These are phyloP conservation scores for Aspergillus sp. DNA, from an alignment of 2,329 filamentous ascomycete genomes.

Conservation along the genomic window DNA sequence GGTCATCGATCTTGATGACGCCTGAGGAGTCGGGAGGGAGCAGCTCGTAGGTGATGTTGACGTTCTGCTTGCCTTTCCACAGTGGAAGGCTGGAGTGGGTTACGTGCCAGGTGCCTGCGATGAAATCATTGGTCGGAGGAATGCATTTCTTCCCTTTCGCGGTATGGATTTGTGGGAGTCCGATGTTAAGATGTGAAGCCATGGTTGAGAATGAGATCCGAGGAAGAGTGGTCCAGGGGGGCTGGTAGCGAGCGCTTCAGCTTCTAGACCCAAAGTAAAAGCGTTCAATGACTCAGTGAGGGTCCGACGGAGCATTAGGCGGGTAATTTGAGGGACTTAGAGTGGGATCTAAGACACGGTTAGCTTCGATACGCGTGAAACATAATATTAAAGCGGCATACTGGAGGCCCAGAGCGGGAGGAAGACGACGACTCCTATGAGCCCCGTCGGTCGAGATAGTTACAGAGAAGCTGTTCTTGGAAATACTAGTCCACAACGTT, in stretches of 20 bases:
- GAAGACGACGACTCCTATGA: too few relatives aligned
- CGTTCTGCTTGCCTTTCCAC: constrained; percentile 9
- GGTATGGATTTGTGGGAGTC: constrained; percentile 5
- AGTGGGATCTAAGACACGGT: neutral
- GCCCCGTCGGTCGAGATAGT: too few relatives aligned
- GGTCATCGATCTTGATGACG: neutral
- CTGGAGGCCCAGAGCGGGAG: too few relatives aligned
- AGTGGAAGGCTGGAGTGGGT: constrained; percentile 13
- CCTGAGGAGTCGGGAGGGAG: constrained; percentile 1
- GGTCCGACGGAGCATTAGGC: neutral
- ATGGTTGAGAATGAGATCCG: neutral
- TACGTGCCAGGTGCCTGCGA: constrained; percentile 11
- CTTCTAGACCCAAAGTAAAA: neutral
- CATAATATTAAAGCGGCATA: neutral
- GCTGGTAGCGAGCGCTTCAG: neutral
- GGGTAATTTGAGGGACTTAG: neutral
- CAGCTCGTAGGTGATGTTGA: constrained; percentile 11
- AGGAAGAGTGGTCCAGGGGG: neutral
- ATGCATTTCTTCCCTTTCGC: constrained; percentile 4
- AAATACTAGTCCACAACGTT: neutral
- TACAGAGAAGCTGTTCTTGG: neutral
- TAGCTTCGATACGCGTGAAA: neutral
- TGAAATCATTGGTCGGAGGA: constrained; percentile 7
- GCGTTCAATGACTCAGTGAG: neutral
- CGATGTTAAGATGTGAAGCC: constrained; percentile 5